Percentiles rank a stretch among this genome's conserved stretches.
phyloP scores from a whole-genome alignment of 2,329 filamentous ascomycete species.

The Thermothelomyces thermophilus region DNA sequence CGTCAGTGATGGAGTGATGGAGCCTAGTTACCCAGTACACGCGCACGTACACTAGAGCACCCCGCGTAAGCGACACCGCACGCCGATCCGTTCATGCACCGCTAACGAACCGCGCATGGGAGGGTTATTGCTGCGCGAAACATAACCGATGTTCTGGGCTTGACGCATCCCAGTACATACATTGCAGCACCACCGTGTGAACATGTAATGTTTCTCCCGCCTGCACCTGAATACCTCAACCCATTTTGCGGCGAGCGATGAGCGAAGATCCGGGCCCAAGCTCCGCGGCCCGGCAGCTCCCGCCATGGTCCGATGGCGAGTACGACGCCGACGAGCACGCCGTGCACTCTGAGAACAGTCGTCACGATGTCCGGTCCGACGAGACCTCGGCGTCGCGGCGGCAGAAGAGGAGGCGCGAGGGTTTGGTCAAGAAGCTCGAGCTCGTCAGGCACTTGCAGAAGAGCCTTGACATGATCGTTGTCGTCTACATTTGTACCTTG shows the following conservation, averaged over 20 bases:
- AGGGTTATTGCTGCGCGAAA: background rate
- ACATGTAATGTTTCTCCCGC: conserved; percentile 11
- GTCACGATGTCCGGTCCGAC: conserved; percentile 8
- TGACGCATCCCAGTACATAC: background rate
- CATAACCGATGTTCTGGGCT: background rate
- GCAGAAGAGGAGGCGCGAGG: conserved; percentile 27
- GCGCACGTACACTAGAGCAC: too few species aligned
- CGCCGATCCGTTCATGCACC: background rate
- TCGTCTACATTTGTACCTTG: conserved; percentile 56
- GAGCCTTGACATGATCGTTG: conserved; percentile 56
- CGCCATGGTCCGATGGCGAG: conserved; percentile 11
- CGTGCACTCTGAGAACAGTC: conserved; percentile 8
- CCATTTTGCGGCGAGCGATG: conserved; percentile 34
- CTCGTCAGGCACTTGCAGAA: conserved; percentile 55
- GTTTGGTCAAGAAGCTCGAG: conserved; percentile 49
- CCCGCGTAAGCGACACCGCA: too few species aligned
- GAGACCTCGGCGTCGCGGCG: conserved; percentile 16
- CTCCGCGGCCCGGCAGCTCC: conserved; percentile 32
- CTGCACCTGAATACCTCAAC: conserved; percentile 5
- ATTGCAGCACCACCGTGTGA: background rate
- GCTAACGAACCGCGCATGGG: too few species aligned
- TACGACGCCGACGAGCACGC: conserved; percentile 1
- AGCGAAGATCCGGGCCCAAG: conserved; percentile 40
- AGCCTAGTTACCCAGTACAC: too few species aligned
- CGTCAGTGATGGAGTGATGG: too few species aligned